phyloP scores from a whole-genome alignment of 2,329 filamentous ascomycete genomes.

The Trichoderma harzianum region DNA sequence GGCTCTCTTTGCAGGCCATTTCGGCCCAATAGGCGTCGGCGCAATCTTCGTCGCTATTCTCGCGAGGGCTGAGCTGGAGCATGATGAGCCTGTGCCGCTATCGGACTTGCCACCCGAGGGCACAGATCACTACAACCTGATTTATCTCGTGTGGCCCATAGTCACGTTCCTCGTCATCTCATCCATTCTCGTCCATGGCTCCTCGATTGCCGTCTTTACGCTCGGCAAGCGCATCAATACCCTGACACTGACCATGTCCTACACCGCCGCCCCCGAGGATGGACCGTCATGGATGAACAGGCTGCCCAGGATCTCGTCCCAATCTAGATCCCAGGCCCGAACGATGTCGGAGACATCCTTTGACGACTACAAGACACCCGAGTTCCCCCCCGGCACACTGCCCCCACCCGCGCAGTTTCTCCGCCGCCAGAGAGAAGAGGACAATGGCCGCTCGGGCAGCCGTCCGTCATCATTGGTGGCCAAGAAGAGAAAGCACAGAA shows the following conservation, averaged over 20 bases:
- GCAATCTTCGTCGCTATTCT: slow-evolving; percentile 94
- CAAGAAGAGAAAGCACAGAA: slow-evolving; percentile 63
- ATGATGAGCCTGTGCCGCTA: slow-evolving; percentile 69
- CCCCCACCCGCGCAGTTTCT: slow-evolving; percentile 75
- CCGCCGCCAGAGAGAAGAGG: slow-evolving; percentile 75
- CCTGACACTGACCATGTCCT: slow-evolving; percentile 89
- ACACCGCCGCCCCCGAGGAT: slow-evolving; percentile 84
- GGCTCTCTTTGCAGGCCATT: slow-evolving; percentile 93
- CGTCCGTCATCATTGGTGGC: slow-evolving; percentile 58
- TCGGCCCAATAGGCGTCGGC: slow-evolving; percentile 94
- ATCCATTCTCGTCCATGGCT: slow-evolving; percentile 93
- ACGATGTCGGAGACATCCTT: slow-evolving; percentile 77
- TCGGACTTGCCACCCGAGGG: slow-evolving; percentile 54
- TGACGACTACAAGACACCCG: slow-evolving; percentile 58
- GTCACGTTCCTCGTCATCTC: slow-evolving; percentile 89
- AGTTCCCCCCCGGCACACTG: slow-evolving; percentile 65
- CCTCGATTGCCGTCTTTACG: slow-evolving; percentile 97
- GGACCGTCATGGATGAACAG: slow-evolving; percentile 94
- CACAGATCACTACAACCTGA: slow-evolving; percentile 62
- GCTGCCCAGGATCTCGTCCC: slow-evolving; percentile 66
- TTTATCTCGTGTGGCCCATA: slow-evolving; percentile 92
- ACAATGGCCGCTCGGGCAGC: slow-evolving; percentile 49
- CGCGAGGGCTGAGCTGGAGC: slow-evolving; percentile 86
- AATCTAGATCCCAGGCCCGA: slow-evolving; percentile 76
- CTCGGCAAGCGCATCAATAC: slow-evolving; percentile 98